Evolutionary conservation across 805 yeast genomes (phyloP), one percentile per base, ranked within the genome.

Genomic region (Wickerhamomyces kurtzmanii): DNA sequence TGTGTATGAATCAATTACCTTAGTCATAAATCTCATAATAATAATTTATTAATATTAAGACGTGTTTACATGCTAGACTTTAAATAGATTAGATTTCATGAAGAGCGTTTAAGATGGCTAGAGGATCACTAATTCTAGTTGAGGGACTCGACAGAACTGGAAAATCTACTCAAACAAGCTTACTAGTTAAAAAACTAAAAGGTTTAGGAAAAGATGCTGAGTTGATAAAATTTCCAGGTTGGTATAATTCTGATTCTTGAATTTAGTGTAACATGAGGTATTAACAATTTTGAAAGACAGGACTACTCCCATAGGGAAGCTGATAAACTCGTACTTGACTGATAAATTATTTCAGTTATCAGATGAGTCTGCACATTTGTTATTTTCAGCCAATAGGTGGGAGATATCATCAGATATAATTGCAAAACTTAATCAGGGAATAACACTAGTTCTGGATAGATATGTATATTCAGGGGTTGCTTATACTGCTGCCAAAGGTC

Each of bases 141-240:
- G 99, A 91, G 53, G 99, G 99, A 1, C 68, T 91, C 1, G 99
- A 91, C 45, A 59, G 99, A 27, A 79, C 96, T 0, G 99, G 99
- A 0, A 91, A 91, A 45, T 72, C 95, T 3, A 86, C 96, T 0
- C 98, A 91, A 48, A 67, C 79, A 6, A 46, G 52, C 3, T 38
- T 45, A 3, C 40, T 80, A 8, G 41, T 57, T 1, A 44, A 55
- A 1, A 41, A 39, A 5, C 39, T 63, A 9, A 23, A 43, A 12
- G 34, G 42, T 4, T 26, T 36, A 1, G 51, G 52, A 2, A 59
- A 61, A 2, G 45, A 55, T 5, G 65, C 65, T 4, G 59, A 60
- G 31, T 53, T 81, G 20, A 44, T 81, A 36, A 87, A 85, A 50
- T 87, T 91, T 40, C 98, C 98, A 10, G 49, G 51, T 47, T 36